These are phyloP conservation scores for Claviceps capensis DNA, from an alignment of 2,329 filamentous ascomycete species.

Conservation along the genomic window DNA sequence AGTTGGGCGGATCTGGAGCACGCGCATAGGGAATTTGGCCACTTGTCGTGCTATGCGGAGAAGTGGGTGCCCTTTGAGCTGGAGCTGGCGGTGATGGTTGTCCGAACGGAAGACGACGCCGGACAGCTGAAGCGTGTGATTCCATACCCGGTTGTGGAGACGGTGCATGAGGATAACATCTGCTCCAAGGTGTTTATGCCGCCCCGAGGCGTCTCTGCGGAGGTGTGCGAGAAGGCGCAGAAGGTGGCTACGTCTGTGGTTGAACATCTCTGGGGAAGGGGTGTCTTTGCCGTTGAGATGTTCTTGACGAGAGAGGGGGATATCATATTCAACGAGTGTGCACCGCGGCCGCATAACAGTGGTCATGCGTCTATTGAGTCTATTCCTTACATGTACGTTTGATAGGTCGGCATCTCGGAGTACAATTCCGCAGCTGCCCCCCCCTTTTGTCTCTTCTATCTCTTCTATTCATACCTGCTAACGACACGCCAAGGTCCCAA, in stretches of 20 bases:
- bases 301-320: constrained; percentile 64
- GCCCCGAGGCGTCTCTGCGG: constrained; percentile 52
- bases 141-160: constrained; percentile 84
- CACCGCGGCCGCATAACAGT: constrained; percentile 73
- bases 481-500: constrained; percentile 43
- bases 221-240: constrained; percentile 52
- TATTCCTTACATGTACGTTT: constrained; percentile 47
- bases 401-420: background rate
- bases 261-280: constrained; percentile 68
- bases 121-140: constrained; percentile 37
- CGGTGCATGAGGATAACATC: constrained; percentile 86
- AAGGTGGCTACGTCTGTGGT: constrained; percentile 69
- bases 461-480: background rate
- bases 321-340: constrained; percentile 18
- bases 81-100: constrained; percentile 88
- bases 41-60: constrained; percentile 70
- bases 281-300: constrained; percentile 94
- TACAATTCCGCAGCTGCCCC: background rate
- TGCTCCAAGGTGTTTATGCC: constrained; percentile 88
- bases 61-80: constrained; percentile 75
- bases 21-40: constrained; percentile 57
- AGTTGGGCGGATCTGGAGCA: constrained; percentile 34
- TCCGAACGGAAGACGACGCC: constrained; percentile 64
- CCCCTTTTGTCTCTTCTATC: background rate
- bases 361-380: constrained; percentile 94